Base-by-base conservation (phyloP, 2,329 filamentous ascomycete genomes). In the Aschersonia sp. region DNA sequence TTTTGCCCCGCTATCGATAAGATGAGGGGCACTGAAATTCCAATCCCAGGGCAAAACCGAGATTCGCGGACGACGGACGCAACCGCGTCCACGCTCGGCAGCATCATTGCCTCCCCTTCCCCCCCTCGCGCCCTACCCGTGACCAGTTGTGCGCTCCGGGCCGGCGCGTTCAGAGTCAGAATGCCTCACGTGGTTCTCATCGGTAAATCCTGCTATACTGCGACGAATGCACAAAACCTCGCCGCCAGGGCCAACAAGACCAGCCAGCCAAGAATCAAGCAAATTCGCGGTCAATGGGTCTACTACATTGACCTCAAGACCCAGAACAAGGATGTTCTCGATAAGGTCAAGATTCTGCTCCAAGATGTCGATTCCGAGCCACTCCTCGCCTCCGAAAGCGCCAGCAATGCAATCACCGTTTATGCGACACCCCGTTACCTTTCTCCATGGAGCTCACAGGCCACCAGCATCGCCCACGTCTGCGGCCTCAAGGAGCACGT, bases 401-500 rank as follows among this genome's bases (percentile, higher is more conserved):
- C 59, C 51, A 72, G 76, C 47, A 63, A 71, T 49, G 69, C 71
- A 42, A 66, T 73, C 45, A 70, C 81, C 52, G 76, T 85, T 61
- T 87, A 88, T 61, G 74, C 95, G 49, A 80, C 77, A 44, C 90
- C 90, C 22, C 79, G 90, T 54, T 84, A 85, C 57, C 89, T 94
- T 55, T 95, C 89, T 41, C 92, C 92, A 61, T 98, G 92, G 92
- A 95, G 88, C 66, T 95, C 89, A 48, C 89, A 95, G 65, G 90
- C 89, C 31, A 95, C 90, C 44, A 90, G 81, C 62, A 95, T 97
- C 62, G 84, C 90, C 47, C 81, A 92, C 54, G 90, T 95, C 32
- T 97, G 90, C 62, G 89, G 86, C 30, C 71, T 97, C 50, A 78
- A 81, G 55, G 69, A 75, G 41, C 66, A 78, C 47, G 74, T 84